Percentiles rank a stretch among this genome's conserved stretches.
phyloP scores from a whole-genome alignment of 2,329 filamentous ascomycete species.

The Botryotinia narcissicola region DNA sequence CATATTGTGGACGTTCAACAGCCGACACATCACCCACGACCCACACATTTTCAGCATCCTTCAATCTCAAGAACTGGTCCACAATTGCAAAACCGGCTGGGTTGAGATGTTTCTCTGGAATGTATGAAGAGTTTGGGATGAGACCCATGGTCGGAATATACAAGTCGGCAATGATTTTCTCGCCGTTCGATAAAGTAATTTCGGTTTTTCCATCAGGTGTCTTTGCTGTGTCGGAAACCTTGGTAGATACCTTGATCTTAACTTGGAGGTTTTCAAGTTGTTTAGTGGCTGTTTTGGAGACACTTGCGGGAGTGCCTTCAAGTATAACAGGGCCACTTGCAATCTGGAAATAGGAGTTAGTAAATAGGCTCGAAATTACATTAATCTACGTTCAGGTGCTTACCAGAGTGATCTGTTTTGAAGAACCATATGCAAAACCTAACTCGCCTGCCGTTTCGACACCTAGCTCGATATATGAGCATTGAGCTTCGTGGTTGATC shows the following conservation, averaged over 20 bases:
- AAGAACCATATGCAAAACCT: constrained; percentile 34
- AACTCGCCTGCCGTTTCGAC: constrained; percentile 39
- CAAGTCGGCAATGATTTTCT: constrained; percentile 51
- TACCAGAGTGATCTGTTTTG: constrained; percentile 35
- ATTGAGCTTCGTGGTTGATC: not conserved
- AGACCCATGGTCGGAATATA: constrained; percentile 58
- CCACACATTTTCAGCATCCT: constrained; percentile 40
- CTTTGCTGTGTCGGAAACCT: constrained; percentile 42
- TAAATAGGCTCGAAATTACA: not conserved
- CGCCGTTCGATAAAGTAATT: constrained; percentile 49
- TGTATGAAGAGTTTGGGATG: constrained; percentile 54
- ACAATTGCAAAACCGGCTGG: constrained; percentile 47
- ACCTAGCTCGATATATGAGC: constrained; percentile 17
- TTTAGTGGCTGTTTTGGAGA: constrained; percentile 38
- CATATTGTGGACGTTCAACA: constrained; percentile 30
- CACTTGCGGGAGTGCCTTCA: constrained; percentile 26
- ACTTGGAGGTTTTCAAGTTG: constrained; percentile 52
- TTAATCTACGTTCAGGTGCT: constrained; percentile 33
- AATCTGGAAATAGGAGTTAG: constrained; percentile 26
- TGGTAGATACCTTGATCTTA: constrained; percentile 45
- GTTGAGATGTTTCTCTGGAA: constrained; percentile 48
- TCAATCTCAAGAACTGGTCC: constrained; percentile 51
- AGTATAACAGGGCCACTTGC: constrained; percentile 38
- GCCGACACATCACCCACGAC: constrained; percentile 35
- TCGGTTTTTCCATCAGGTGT: constrained; percentile 48